phyloP scores from a whole-genome alignment of 371 early-diverging fungal genomes.

The Apophysomyces elegans region DNA sequence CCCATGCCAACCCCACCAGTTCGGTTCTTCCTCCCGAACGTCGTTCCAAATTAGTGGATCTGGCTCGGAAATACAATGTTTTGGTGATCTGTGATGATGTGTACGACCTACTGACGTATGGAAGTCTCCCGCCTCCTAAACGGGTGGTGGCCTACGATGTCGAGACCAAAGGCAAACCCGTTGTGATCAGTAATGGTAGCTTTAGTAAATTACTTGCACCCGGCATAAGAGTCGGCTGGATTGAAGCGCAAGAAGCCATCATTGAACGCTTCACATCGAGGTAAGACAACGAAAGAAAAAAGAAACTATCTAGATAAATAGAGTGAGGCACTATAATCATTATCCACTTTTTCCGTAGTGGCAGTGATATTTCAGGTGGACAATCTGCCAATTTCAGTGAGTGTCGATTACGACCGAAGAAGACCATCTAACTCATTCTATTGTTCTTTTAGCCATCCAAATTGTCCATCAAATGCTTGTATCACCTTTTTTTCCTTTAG shows the following conservation, averaged over 20 bases:
- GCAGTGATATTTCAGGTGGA: constrained; percentile 45
- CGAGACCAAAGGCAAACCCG: constrained; percentile 24
- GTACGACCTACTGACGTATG: constrained; percentile 56
- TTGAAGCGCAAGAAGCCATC: constrained; percentile 33
- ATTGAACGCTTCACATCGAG: constrained; percentile 33
- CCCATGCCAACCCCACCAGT: constrained; percentile 61
- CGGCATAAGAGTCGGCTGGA: constrained; percentile 44
- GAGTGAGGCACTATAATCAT: background rate
- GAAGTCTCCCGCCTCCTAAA: constrained; percentile 19
- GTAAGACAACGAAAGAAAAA: constrained; percentile 17
- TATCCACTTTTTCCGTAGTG: constrained; percentile 25
- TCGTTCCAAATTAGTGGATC: constrained; percentile 41
- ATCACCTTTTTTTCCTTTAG: constrained; percentile 16
- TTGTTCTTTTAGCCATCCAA: constrained; percentile 27
- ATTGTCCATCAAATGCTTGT: constrained; percentile 35
- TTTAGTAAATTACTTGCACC: constrained; percentile 50
- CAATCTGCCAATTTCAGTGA: constrained; percentile 37
- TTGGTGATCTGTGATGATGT: constrained; percentile 70
- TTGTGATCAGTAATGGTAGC: constrained; percentile 47
- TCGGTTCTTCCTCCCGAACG: constrained; percentile 41
- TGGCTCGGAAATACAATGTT: constrained; percentile 57
- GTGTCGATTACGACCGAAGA: background rate
- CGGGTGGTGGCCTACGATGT: constrained; percentile 42
- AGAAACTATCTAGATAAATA: background rate
- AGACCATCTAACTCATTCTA: background rate